Conservation (phyloP, 768 basidiomycete species). For the Pleurotus tuber-regium region DNA sequence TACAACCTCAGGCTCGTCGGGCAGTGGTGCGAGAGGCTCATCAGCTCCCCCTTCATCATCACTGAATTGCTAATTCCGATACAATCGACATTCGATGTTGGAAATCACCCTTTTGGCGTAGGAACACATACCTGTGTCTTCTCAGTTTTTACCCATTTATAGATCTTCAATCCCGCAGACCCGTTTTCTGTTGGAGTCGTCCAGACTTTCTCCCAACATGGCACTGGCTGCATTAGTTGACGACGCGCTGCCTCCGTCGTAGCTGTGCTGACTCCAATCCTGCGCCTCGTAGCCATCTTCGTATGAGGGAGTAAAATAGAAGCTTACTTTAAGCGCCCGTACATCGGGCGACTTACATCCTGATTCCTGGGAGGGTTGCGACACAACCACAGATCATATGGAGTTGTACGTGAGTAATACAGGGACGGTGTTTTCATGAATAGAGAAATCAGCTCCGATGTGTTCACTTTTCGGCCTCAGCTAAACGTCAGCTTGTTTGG, state of each 20-base stretch:
- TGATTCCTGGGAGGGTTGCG: too few species aligned
- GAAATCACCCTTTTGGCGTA: background rate
- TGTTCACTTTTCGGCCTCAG: too few species aligned
- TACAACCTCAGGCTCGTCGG: constrained; percentile 71
- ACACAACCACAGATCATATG: too few species aligned
- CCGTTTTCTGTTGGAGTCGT: constrained; percentile 50
- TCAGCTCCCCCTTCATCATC: constrained; percentile 81
- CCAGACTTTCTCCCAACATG: constrained; percentile 83
- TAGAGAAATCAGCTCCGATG: too few species aligned
- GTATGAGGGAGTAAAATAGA: background rate
- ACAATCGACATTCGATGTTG: background rate
- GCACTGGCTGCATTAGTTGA: constrained; percentile 88
- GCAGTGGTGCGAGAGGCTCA: constrained; percentile 78
- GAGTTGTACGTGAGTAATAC: too few species aligned
- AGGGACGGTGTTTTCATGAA: too few species aligned
- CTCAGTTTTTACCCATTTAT: constrained; percentile 80
- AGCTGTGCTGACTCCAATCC: constrained; percentile 74
- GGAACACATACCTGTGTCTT: constrained; percentile 61
- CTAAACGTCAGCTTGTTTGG: too few species aligned
- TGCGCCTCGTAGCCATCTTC: constrained; percentile 67
- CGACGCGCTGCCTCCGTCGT: constrained; percentile 79
- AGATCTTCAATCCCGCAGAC: constrained; percentile 57
- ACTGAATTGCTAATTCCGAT: constrained; percentile 68
- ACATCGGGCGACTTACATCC: background rate
- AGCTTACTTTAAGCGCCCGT: background rate